A percentile compares a stretch with the other conserved stretches of the same genome.
These are phyloP conservation scores for Russula dissimulans DNA, from an alignment of 768 basidiomycete species.

Conservation along the genomic window DNA sequence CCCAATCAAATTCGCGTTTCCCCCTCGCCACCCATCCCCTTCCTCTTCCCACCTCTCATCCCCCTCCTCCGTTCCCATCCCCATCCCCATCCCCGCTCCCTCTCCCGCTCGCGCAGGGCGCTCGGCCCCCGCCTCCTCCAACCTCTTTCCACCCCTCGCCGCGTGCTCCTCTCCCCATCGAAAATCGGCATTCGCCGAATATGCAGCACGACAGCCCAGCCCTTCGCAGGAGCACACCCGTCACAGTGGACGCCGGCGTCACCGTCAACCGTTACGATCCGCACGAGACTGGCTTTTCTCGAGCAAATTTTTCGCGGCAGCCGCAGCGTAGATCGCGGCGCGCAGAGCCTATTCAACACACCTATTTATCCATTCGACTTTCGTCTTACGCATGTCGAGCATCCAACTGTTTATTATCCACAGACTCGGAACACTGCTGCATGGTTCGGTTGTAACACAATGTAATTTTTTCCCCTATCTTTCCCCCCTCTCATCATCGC, in stretches of 20 bases:
- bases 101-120: constrained; percentile 1
- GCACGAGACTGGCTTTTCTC: constrained; percentile 31
- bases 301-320: constrained; percentile 26
- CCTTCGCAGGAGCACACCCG: constrained; percentile 10
- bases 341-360: neutral
- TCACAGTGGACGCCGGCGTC: constrained; percentile 20
- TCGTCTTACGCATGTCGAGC: constrained; percentile 9
- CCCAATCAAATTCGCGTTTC: constrained; percentile 27
- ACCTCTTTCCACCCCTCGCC: constrained; percentile 10
- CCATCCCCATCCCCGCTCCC: too few species aligned
- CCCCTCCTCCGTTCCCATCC: too few species aligned
- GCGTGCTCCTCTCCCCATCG: neutral
- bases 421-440: neutral
- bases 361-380: constrained; percentile 12
- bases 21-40: constrained; percentile 24
- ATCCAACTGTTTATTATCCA: constrained; percentile 14
- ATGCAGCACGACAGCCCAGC: constrained; percentile 9
- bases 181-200: constrained; percentile 3
- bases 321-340: constrained; percentile 16
- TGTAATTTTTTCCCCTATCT: neutral
- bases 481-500: neutral
- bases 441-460: neutral
- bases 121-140: constrained; percentile 19
- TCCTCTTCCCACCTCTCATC: neutral
- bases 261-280: constrained; percentile 27